Evolutionary conservation across 2,329 filamentous ascomycete species (phyloP).

Genomic region (Penicillium sp.): DNA sequence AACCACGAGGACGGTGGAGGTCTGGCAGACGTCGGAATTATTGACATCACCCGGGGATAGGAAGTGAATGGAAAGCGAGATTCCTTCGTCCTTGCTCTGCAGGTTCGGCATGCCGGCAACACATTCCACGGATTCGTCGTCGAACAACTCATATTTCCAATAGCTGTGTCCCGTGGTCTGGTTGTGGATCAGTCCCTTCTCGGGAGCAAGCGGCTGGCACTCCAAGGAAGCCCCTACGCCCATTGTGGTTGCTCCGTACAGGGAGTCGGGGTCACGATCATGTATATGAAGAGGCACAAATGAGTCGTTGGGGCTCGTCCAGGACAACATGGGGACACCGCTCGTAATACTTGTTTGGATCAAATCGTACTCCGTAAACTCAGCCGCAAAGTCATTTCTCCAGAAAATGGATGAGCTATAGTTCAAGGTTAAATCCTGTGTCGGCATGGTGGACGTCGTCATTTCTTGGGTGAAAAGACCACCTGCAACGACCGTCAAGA

Average conservation of each 20-base stretch:
- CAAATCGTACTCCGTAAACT: constrained; percentile 41
- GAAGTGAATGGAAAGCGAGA: constrained; percentile 40
- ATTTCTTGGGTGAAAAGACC: constrained; percentile 39
- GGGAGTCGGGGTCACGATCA: constrained; percentile 24
- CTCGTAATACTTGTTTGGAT: constrained; percentile 42
- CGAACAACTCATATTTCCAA: constrained; percentile 34
- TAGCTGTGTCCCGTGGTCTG: constrained; percentile 16
- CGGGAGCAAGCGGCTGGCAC: constrained; percentile 26
- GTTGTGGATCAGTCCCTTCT: constrained; percentile 20
- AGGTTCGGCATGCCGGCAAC: constrained; percentile 32
- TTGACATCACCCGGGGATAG: constrained; percentile 29
- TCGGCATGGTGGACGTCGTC: constrained; percentile 30
- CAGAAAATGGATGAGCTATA: constrained; percentile 35
- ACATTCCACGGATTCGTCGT: constrained; percentile 29
- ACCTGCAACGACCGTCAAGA: constrained; percentile 36
- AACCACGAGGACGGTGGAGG: constrained; percentile 36
- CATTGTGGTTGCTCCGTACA: constrained; percentile 33
- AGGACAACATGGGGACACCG: constrained; percentile 35
- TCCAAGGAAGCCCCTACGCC: constrained; percentile 34
- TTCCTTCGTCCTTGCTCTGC: constrained; percentile 26
- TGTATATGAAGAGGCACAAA: constrained; percentile 33
- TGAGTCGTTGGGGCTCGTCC: constrained; percentile 37
- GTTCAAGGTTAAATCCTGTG: constrained; percentile 29
- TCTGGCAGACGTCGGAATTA: constrained; percentile 33
- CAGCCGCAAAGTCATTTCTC: constrained; percentile 36